These are phyloP conservation scores for Leptographium procerum DNA, from an alignment of 2,329 filamentous ascomycete genomes.

Conservation along the genomic window DNA sequence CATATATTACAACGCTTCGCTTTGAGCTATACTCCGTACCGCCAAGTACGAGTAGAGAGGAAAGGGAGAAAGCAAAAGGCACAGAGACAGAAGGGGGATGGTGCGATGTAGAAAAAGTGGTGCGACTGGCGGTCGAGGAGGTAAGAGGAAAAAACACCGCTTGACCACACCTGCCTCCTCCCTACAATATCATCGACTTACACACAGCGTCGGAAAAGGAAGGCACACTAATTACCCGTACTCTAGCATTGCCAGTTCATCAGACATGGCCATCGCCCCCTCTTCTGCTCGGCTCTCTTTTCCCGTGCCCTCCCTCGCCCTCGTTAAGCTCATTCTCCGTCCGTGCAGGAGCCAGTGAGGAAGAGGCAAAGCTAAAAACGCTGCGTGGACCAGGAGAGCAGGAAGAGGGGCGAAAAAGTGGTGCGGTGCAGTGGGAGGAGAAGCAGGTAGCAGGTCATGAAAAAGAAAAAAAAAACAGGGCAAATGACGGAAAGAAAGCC, in stretches of 20 bases:
- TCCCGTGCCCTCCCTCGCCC: background rate
- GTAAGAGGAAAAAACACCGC: background rate
- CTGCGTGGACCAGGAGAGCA: background rate
- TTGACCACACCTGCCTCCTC: background rate
- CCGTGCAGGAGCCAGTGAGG: background rate
- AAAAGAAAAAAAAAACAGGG: background rate
- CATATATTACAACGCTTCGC: no score
- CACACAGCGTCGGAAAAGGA: background rate
- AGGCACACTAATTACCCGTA: background rate
- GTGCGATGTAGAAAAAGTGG: constrained; percentile 2
- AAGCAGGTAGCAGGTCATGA: background rate
- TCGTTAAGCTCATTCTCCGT: background rate
- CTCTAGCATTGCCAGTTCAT: background rate
- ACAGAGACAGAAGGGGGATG: background rate
- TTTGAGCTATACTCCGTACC: no score
- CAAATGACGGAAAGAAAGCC: background rate
- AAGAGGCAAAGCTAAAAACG: background rate
- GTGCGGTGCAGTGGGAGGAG: background rate
- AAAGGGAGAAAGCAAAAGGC: background rate
- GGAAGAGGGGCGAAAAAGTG: background rate
- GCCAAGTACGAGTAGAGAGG: background rate
- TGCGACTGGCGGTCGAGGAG: background rate
- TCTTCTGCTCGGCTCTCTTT: background rate
- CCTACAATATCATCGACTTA: background rate
- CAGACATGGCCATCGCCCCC: background rate